These are phyloP conservation scores for Ceratobasidium sp. DNA, from an alignment of 1,284 basidiomycete species.

Conservation along the genomic window DNA sequence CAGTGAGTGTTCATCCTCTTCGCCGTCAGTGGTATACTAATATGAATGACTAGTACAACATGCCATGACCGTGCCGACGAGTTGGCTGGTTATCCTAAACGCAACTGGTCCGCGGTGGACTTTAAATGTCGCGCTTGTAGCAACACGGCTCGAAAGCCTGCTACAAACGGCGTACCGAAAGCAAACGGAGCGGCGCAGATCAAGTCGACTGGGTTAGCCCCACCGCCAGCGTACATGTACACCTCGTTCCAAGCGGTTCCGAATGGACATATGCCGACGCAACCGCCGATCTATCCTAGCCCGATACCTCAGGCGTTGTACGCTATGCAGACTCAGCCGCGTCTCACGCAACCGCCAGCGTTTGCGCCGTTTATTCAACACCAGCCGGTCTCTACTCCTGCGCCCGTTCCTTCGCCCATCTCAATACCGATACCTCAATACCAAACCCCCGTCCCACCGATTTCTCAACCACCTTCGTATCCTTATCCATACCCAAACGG, in stretches of 20 bases:
- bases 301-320: conserved; percentile 1
- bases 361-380: conserved; percentile 13
- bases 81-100: conserved; percentile 68
- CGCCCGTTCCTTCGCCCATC: background rate
- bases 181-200: conserved; percentile 4
- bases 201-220: background rate
- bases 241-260: conserved; percentile 27
- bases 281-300: background rate
- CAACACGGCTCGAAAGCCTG: conserved; percentile 28
- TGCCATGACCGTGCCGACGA: conserved; percentile 79
- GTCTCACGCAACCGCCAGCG: background rate
- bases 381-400: background rate
- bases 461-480: conserved; percentile 32
- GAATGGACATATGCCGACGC: conserved; percentile 11
- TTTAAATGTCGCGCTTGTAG: conserved; percentile 59
- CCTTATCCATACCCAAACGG: conserved; percentile 36
- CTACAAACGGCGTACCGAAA: background rate
- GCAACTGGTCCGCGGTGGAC: conserved; percentile 80
- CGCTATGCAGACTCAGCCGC: background rate
- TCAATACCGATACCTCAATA: conserved; percentile 29
- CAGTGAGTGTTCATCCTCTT: conserved; percentile 59
- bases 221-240: conserved; percentile 17
- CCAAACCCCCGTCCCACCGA: conserved; percentile 33
- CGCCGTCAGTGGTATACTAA: background rate
- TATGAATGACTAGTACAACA: conserved; percentile 60